phyloP scores from a whole-genome alignment of 805 yeast species.

The Saccharomycopsis javanensis region DNA sequence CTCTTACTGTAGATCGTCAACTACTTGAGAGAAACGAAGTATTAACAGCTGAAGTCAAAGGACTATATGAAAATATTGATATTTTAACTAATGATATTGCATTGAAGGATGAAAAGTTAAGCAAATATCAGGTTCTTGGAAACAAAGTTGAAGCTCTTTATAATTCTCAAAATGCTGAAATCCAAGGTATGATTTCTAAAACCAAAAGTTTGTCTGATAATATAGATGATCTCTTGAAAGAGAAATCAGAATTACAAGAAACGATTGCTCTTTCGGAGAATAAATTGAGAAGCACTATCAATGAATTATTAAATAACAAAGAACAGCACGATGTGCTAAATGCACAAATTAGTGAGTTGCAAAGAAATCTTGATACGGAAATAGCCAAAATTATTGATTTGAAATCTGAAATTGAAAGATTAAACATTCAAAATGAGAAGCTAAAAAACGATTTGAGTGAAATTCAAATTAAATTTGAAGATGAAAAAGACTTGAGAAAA shows the following conservation, averaged over 20 bases:
- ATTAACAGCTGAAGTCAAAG: slow-evolving; percentile 19
- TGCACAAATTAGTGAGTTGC: slow-evolving; percentile 1
- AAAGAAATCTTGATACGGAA: slow-evolving; percentile 9
- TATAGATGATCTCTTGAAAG: slow-evolving; percentile 11
- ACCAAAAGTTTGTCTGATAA: slow-evolving; percentile 1
- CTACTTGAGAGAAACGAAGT: slow-evolving; percentile 18
- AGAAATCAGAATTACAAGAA: slow-evolving; percentile 7
- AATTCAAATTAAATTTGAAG: slow-evolving; percentile 10
- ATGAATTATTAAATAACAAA: slow-evolving; percentile 1
- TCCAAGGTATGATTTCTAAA: slow-evolving; percentile 6
- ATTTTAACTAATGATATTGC: slow-evolving; percentile 7
- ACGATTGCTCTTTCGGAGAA: slow-evolving; percentile 11
- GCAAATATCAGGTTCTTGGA: slow-evolving; percentile 11
- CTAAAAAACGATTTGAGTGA: neutral
- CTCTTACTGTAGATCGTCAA: slow-evolving; percentile 18
- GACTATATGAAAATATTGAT: slow-evolving; percentile 17
- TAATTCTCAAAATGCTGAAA: slow-evolving; percentile 18
- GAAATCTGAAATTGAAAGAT: slow-evolving; percentile 11
- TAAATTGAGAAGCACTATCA: slow-evolving; percentile 5
- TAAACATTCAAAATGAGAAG: slow-evolving; percentile 3
- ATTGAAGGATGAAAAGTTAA: slow-evolving; percentile 14
- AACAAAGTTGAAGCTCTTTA: slow-evolving; percentile 19
- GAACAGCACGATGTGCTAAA: neutral
- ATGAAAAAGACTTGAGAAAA: neutral
- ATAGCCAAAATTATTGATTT: slow-evolving; percentile 15